phyloP scores from a whole-genome alignment of 1,284 basidiomycete species.

The Rhodotorula sp. region DNA sequence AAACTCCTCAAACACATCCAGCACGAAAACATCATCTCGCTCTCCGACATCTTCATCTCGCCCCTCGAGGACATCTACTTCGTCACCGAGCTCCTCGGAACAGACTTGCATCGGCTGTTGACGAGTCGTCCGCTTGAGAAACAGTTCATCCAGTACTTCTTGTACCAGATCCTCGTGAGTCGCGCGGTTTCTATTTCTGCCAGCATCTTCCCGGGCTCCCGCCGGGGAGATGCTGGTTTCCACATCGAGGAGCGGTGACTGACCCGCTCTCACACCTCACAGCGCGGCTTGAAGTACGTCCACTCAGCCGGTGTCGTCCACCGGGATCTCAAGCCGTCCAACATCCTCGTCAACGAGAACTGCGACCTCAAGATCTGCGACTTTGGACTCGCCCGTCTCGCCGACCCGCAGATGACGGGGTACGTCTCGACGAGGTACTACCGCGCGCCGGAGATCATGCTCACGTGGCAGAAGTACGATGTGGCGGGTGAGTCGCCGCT shows the following conservation, averaged over 20 bases:
- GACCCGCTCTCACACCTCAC: not conserved
- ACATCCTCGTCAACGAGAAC: conserved; percentile 99
- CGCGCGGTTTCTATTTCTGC: conserved; percentile 51
- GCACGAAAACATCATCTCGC: conserved; percentile 98
- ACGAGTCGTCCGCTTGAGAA: conserved; percentile 97
- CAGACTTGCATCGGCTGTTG: conserved; percentile 93
- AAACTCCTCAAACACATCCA: conserved; percentile 98
- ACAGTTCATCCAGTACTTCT: conserved; percentile 99
- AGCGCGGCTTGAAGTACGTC: conserved; percentile 94
- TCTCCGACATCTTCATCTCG: conserved; percentile 98
- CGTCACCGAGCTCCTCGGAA: conserved; percentile 98
- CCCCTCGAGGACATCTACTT: conserved; percentile 99
- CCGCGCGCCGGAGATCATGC: conserved; percentile 98
- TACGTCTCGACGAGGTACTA: conserved; percentile 99
- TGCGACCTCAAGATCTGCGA: conserved; percentile 99
- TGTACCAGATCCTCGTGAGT: conserved; percentile 86
- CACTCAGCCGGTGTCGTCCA: conserved; percentile 99
- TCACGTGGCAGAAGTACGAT: conserved; percentile 99
- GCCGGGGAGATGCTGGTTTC: not conserved
- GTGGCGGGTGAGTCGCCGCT: conserved; percentile 63
- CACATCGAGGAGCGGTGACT: no score
- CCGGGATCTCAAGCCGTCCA: conserved; percentile 97
- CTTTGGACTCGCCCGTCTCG: conserved; percentile 87
- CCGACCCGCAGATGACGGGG: conserved; percentile 99
- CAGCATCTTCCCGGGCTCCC: not conserved